Evolutionary conservation across 129 eudicot genomes (phyloP), one percentile per base, ranked within the genome.

Genomic region (Chrysanthemum makinoi): DNA sequence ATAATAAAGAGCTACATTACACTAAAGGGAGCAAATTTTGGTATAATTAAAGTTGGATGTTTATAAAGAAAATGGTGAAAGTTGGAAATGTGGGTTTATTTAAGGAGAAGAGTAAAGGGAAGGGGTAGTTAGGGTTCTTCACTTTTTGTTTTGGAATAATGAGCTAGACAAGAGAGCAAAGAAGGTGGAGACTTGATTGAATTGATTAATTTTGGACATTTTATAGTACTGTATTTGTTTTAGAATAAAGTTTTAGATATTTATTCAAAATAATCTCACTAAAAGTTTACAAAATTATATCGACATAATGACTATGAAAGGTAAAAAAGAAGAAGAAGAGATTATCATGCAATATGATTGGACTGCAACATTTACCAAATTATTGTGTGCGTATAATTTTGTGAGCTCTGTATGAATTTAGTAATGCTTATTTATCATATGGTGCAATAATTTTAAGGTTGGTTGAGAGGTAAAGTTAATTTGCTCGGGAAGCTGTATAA

Each of bases 121-220:
- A 18, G 66, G 70, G 68, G 75, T 63, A 30, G 80, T 80, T 80
- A 71, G 79, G 89, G 89, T 79, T 81, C 75, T 70, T 80, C 75
- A 58, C 73, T 56, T 65, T 76, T 56, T 80, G 70, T 43, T 56
- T 52, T 12, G 48, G 46, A 39, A 39, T 39, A 50, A 64, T 50
- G 84, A 66, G 81, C 80, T 79, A 81, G 84, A 85, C 89, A 81
- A 75, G 64, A 59, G 58, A 61, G 68, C 75, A 73, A 84, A 75
- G 81, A 76, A 72, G 82, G 82, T 75, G 80, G 81, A 59, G 6
- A 19, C 49, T 43, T 79, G 79, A 79, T 79, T 73, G 63, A 75
- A 62, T 64, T 44, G 48, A 39, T 39, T 39, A 1, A 39, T 8
- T 39, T 39, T 7, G 46, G 46, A 39, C 8, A 39, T 39, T 39